Evolutionary conservation across 2,329 filamentous ascomycete species (phyloP).

Genomic region (Amphichorda felina): DNA sequence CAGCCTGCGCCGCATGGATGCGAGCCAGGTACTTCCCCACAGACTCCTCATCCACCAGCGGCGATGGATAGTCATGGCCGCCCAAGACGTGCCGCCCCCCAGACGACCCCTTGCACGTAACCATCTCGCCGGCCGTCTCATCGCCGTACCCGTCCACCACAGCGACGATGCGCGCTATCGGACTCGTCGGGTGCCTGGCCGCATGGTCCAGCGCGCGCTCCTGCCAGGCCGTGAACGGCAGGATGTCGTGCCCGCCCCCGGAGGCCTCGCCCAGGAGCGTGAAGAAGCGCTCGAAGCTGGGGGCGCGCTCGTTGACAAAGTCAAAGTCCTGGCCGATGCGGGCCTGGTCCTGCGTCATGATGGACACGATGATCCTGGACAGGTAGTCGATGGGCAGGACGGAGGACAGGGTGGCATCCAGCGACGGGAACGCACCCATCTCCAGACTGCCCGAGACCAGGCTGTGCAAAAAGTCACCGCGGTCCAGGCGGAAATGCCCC

Average conservation of each 20-base stretch:
- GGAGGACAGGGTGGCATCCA: constrained; percentile 5
- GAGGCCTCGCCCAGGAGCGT: not conserved
- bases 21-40: too few species aligned
- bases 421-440: constrained; percentile 4
- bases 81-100: too few species aligned
- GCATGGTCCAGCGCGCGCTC: constrained; percentile 3
- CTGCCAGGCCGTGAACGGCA: constrained; percentile 4
- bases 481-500: constrained; percentile 7
- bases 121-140: too few species aligned
- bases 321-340: constrained; percentile 6
- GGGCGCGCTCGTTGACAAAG: constrained; percentile 5
- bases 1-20: too few species aligned
- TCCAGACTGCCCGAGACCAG: constrained; percentile 6
- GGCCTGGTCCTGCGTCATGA: constrained; percentile 3
- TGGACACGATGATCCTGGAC: constrained; percentile 4
- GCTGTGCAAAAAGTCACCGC: constrained; percentile 8
- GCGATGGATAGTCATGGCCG: too few species aligned
- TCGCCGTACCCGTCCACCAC: too few species aligned
- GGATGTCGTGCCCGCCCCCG: not conserved
- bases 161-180: constrained; percentile 4
- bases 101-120: too few species aligned
- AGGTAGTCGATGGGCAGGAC: constrained; percentile 9
- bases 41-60: too few species aligned
- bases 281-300: constrained; percentile 6
- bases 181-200: constrained; percentile 1